Evolutionary conservation across 805 yeast species (phyloP).

Genomic region (Cyberlindnera nakhonratchasimensis): DNA sequence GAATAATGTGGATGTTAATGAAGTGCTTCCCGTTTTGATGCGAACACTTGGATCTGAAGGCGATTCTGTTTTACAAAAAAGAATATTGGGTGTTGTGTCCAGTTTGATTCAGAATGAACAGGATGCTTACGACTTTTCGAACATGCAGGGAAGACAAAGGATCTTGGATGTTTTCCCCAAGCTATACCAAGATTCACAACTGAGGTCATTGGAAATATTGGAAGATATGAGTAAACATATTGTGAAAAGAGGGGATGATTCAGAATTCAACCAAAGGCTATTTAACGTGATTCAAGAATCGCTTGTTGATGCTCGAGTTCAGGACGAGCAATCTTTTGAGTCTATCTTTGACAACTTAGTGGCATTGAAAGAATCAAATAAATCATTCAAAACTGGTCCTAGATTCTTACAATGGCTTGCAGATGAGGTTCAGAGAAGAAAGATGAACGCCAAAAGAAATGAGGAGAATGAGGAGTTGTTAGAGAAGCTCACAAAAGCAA

Average conservation of each 20-base stretch:
- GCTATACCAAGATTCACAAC: conserved; percentile 29
- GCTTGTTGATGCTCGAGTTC: conserved; percentile 25
- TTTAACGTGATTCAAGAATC: conserved; percentile 21
- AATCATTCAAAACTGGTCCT: conserved; percentile 25
- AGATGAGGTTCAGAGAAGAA: conserved; percentile 31
- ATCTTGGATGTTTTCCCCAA: conserved; percentile 27
- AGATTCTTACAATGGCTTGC: conserved; percentile 65
- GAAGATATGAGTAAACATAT: conserved; percentile 36
- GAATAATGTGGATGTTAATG: conserved; percentile 30
- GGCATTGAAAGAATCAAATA: conserved; percentile 30
- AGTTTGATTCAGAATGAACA: conserved; percentile 37
- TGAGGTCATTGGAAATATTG: conserved; percentile 43
- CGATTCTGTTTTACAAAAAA: conserved; percentile 39
- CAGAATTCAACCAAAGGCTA: conserved; percentile 11
- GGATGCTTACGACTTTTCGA: conserved; percentile 30
- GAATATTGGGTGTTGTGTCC: conserved; percentile 50
- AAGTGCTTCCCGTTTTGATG: conserved; percentile 13
- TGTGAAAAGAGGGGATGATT: conserved; percentile 13
- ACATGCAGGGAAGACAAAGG: conserved; percentile 20
- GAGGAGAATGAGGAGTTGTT: conserved; percentile 36
- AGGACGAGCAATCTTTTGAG: conserved; percentile 41
- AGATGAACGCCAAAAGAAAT: conserved; percentile 20
- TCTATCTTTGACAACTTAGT: conserved; percentile 39
- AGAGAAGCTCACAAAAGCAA: conserved; percentile 38
- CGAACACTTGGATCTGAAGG: conserved; percentile 11